A percentile compares a stretch with the other conserved stretches of the same genome.
Evolutionary conservation across 768 basidiomycete genomes (phyloP).

Genomic region (Lentinula aciculospora): DNA sequence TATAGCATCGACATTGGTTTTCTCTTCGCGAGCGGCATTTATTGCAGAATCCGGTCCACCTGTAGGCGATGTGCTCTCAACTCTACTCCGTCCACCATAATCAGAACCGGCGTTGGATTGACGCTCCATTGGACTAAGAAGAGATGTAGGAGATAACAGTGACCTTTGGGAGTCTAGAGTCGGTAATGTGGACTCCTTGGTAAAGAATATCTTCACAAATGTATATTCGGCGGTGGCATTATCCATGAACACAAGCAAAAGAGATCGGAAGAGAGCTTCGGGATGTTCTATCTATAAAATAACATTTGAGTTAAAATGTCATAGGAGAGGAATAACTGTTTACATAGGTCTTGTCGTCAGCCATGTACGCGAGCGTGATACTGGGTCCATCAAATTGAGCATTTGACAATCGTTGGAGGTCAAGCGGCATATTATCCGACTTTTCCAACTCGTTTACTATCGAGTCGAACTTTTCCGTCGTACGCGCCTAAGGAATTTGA

Average conservation of each 20-base stretch:
- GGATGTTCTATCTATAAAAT: constrained; percentile 64
- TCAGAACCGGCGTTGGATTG: constrained; percentile 48
- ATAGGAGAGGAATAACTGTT: constrained; percentile 21
- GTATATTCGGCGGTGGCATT: constrained; percentile 91
- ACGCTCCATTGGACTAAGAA: constrained; percentile 38
- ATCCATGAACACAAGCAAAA: constrained; percentile 88
- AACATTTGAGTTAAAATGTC: constrained; percentile 10
- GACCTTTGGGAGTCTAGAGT: constrained; percentile 28
- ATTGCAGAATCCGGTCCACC: constrained; percentile 25
- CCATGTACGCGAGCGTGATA: constrained; percentile 81
- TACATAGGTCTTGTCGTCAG: constrained; percentile 84
- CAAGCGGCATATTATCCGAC: constrained; percentile 27
- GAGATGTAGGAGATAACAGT: constrained; percentile 28
- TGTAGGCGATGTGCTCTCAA: constrained; percentile 27
- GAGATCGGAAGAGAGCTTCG: constrained; percentile 81
- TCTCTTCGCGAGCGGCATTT: constrained; percentile 51
- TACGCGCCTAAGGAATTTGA: constrained; percentile 44
- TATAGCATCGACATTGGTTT: constrained; percentile 50
- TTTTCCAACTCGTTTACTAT: constrained; percentile 46
- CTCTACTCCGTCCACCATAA: constrained; percentile 28
- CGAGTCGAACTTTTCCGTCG: constrained; percentile 62
- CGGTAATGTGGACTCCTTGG: constrained; percentile 27
- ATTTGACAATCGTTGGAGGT: constrained; percentile 55
- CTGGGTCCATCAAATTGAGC: constrained; percentile 76
- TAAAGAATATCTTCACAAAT: constrained; percentile 84